Base-by-base conservation (phyloP, 31 red algal genomes). In the Odonthalia washingtoniensis region DNA sequence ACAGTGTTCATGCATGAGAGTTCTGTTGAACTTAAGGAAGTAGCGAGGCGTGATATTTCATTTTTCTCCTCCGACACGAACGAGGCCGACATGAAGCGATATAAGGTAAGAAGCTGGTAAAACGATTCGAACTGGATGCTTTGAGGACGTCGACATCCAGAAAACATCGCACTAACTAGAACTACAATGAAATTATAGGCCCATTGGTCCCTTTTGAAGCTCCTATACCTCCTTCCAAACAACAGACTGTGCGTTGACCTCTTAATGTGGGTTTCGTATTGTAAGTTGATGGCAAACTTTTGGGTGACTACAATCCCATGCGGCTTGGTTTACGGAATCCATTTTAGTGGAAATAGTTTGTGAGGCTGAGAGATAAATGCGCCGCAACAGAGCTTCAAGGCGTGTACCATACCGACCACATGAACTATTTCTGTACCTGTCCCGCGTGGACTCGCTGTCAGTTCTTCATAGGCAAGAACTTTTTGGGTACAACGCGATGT, bases 381-480 rank as follows among this genome's bases (percentile, higher is more conserved):
- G 5, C 35, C 4, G 12, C 12, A 28, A 75, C 35, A 5, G 4
- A 3, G 3, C 5, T 40, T 38, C 5, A 75, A 35, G 41, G 4
- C 4, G 3, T 36, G 38, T 41, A 38, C 12, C 30, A 5, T 39
- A 42, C 21, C 49, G 49, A 57, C 21, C 49, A 9, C 12, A 39
- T 27, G 41, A 39, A 75, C 35, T 35, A 40, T 18, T 14, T 18
- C 27, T 75, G 30, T 41, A 3, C 35, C 35, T 5, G 72, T 75
- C n/a, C n/a, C n/a, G n/a, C n/a, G n/a, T n/a, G n/a, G n/a, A n/a
- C n/a, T n/a, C n/a, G n/a, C n/a, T n/a, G 5, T 18, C 12, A 41
- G 5, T 75, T 75, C 72, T 75, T 75, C 41, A 38, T 38, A 4
- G 35, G 72, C 72, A 75, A 75, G 41, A 28, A 75, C 41, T 35